Evolutionary conservation across 164 flowering plant species (phyloP).

Genomic region (Aristolochia contorta): DNA sequence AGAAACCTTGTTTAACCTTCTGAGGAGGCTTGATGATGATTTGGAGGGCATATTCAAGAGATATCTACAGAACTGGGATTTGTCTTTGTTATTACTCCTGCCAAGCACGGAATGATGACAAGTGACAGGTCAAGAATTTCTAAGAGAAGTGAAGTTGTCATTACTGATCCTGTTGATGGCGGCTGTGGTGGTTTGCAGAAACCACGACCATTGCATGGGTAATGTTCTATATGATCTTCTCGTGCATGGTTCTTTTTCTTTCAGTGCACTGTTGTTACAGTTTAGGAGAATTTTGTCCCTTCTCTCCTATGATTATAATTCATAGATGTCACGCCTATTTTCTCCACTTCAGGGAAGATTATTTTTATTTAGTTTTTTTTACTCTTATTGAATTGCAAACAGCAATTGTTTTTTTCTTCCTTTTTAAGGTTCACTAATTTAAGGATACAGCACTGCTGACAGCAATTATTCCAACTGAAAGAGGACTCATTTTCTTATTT

Average conservation of each 20-base stretch:
- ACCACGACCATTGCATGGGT: conserved; percentile 58
- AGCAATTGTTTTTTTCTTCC: background rate
- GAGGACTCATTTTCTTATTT: background rate
- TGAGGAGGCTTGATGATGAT: conserved; percentile 29
- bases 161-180: conserved; percentile 21
- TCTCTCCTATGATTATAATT: background rate
- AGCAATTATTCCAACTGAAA: background rate
- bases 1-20: conserved; percentile 6
- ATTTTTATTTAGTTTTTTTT: background rate
- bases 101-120: conserved; percentile 37
- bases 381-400: background rate
- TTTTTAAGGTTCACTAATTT: background rate
- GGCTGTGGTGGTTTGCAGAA: conserved; percentile 26
- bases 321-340: background rate
- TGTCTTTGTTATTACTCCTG: conserved; percentile 32
- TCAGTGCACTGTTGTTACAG: background rate
- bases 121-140: conserved; percentile 27
- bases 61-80: conserved; percentile 26
- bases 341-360: background rate
- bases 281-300: background rate
- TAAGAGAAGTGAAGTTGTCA: conserved; percentile 13
- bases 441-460: background rate
- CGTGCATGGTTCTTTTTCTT: background rate
- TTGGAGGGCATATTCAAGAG: conserved; percentile 25
- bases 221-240: conserved; percentile 9